phyloP scores from a whole-genome alignment of 2,329 filamentous ascomycete species.

The Penicillium paneum region DNA sequence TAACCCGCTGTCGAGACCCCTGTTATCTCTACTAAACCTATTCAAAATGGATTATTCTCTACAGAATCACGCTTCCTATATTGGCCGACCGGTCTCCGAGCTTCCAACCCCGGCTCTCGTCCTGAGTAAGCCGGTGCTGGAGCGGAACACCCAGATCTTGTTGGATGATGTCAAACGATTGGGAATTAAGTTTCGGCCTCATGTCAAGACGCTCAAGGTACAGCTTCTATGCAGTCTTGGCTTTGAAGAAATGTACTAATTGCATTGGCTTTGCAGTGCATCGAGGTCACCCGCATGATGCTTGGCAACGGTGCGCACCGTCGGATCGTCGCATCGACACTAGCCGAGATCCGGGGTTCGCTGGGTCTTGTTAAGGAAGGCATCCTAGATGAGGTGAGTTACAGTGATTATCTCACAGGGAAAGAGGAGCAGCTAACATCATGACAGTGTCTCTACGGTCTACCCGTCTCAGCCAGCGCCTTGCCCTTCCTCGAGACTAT shows the following conservation, averaged over 20 bases:
- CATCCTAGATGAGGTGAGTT: conserved; percentile 39
- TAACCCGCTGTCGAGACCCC: not conserved
- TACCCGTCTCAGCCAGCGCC: conserved; percentile 40
- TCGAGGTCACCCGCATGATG: conserved; percentile 43
- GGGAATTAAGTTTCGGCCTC: conserved; percentile 41
- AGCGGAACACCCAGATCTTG: conserved; percentile 39
- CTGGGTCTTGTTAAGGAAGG: conserved; percentile 42
- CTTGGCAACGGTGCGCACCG: conserved; percentile 38
- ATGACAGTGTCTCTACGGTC: conserved; percentile 37
- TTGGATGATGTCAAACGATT: conserved; percentile 41
- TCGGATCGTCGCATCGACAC: conserved; percentile 42
- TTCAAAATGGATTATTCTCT: conserved; percentile 32
- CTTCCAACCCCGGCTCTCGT: conserved; percentile 43
- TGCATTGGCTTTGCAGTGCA: not conserved
- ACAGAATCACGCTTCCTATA: conserved; percentile 34
- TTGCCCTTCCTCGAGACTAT: conserved; percentile 32
- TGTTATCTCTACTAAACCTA: not conserved
- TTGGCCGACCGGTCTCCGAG: conserved; percentile 34
- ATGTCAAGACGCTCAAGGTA: conserved; percentile 49
- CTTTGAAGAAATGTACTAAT: not conserved
- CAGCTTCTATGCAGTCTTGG: not conserved
- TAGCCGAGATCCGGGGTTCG: conserved; percentile 42
- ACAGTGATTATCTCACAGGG: not conserved
- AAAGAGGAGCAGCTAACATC: not conserved
- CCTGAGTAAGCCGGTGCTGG: conserved; percentile 39